phyloP scores from a whole-genome alignment of 2,329 filamentous ascomycete genomes.

The Fusarium poae region DNA sequence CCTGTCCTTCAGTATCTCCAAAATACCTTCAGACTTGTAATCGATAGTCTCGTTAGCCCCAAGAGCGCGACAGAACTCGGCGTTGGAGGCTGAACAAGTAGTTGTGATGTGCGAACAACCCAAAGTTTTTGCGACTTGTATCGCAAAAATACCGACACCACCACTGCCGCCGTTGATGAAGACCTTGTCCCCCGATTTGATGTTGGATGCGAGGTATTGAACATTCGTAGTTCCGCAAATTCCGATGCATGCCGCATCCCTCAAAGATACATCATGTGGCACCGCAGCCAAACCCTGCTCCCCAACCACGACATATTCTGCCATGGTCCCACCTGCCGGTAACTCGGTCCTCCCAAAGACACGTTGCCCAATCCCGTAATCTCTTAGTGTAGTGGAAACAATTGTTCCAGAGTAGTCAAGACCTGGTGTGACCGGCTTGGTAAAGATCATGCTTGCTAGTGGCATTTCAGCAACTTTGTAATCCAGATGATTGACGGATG shows the following conservation, averaged over 20 bases:
- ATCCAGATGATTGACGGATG: constrained; percentile 42
- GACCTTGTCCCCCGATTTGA: constrained; percentile 6
- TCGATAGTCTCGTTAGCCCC: constrained; percentile 28
- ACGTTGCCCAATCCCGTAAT: constrained; percentile 8
- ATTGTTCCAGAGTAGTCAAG: constrained; percentile 41
- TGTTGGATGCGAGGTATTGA: constrained; percentile 10
- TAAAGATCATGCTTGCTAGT: constrained; percentile 12
- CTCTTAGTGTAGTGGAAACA: background rate
- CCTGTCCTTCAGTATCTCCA: background rate
- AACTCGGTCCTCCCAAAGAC: constrained; percentile 35
- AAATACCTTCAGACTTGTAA: constrained; percentile 10
- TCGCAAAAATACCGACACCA: constrained; percentile 34
- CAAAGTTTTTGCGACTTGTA: constrained; percentile 32
- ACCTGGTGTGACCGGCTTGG: constrained; percentile 30
- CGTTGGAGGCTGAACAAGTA: constrained; percentile 26
- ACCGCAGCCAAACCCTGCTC: constrained; percentile 12
- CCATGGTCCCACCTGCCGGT: constrained; percentile 19
- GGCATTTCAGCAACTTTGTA: constrained; percentile 41
- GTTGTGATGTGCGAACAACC: constrained; percentile 20
- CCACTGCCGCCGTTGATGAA: constrained; percentile 40
- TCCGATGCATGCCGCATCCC: constrained; percentile 26
- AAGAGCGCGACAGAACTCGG: constrained; percentile 13
- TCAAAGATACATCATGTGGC: constrained; percentile 11
- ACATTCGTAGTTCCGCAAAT: constrained; percentile 31
- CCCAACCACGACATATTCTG: constrained; percentile 34